Evolutionary conservation across 1,284 basidiomycete species (phyloP).

Genomic region (Ceraceosorus guamensis): DNA sequence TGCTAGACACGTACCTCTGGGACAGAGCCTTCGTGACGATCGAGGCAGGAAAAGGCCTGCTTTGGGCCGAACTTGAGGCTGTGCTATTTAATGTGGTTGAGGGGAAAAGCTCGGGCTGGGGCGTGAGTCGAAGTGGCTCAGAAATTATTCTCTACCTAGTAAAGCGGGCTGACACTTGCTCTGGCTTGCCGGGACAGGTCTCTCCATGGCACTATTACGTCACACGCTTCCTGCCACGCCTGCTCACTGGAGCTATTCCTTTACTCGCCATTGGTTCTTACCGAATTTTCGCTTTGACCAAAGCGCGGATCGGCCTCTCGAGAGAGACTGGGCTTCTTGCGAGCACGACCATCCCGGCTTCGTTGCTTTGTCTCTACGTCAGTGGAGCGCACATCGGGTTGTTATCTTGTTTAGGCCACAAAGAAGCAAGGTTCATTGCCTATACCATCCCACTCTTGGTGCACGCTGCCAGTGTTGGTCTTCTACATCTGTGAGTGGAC

Average conservation of each 20-base stretch:
- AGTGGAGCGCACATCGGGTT: background rate
- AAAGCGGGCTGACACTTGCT: no score
- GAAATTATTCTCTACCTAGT: no score
- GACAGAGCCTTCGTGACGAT: background rate
- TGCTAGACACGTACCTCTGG: background rate
- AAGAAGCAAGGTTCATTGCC: background rate
- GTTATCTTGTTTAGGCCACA: background rate
- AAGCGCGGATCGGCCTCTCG: no score
- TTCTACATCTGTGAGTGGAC: background rate
- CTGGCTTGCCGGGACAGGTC: no score
- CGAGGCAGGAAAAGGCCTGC: background rate
- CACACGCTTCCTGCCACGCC: background rate
- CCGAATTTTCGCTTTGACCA: no score
- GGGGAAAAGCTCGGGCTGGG: background rate
- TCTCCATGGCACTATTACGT: background rate
- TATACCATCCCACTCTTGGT: background rate
- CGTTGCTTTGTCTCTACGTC: no score
- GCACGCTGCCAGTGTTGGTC: background rate
- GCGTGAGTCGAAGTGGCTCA: no score
- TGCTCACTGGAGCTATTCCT: background rate
- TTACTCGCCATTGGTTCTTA: background rate
- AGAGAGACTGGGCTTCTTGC: background rate
- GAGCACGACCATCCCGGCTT: no score
- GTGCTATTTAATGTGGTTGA: background rate
- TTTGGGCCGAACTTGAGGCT: background rate